phyloP scores from a whole-genome alignment of 2,329 filamentous ascomycete species.

The Sclerotinia spermophila region DNA sequence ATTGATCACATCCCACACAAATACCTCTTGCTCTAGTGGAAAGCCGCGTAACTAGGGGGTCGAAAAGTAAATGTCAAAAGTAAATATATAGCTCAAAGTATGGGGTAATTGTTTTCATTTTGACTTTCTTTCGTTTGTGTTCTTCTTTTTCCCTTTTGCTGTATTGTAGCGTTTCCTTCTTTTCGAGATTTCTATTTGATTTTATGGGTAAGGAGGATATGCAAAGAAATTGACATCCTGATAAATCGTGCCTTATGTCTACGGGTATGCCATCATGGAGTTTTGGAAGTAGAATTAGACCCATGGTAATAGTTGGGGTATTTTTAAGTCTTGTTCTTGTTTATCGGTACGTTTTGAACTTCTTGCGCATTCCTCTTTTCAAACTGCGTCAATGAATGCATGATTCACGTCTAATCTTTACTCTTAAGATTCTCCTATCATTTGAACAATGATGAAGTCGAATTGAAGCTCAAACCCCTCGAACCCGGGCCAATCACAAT shows the following conservation, averaged over 20 bases:
- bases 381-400: no score
- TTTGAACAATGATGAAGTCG: background rate
- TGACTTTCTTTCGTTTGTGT: background rate
- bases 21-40: background rate
- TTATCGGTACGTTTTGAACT: conserved; percentile 7
- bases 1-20: background rate
- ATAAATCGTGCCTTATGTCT: background rate
- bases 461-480: background rate
- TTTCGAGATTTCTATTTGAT: background rate
- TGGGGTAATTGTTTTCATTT: background rate
- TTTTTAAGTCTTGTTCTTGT: conserved; percentile 5
- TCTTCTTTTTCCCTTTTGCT: background rate
- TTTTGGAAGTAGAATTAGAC: background rate
- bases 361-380: no score
- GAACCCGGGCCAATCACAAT: background rate
- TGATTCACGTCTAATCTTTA: background rate
- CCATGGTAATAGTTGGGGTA: background rate
- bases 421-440: background rate
- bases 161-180: background rate
- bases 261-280: background rate
- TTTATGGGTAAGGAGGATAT: background rate
- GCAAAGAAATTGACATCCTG: background rate
- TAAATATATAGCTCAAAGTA: background rate
- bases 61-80: background rate
- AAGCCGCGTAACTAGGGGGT: background rate